Conservation (phyloP, 1,139 yeast species). For the Candida pseudoviswanathii region DNA sequence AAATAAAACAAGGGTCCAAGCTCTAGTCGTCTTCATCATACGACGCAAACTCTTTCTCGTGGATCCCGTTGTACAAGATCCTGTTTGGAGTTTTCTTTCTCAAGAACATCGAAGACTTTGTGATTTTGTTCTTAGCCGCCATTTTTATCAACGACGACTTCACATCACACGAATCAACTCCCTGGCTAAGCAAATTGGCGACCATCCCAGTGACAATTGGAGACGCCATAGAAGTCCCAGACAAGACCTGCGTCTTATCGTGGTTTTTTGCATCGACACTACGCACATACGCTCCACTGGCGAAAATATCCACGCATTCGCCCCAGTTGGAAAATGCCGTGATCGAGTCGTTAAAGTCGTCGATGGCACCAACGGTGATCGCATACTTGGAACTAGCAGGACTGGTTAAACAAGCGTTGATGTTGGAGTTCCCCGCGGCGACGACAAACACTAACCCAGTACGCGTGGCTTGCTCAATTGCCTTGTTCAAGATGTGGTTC, state of each 20-base stretch:
- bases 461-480: slow-evolving; percentile 67
- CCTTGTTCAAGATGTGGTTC: slow-evolving; percentile 67
- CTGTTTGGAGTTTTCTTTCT: slow-evolving; percentile 40
- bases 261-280: slow-evolving; percentile 40
- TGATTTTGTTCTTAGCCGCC: slow-evolving; percentile 39
- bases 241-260: slow-evolving; percentile 43
- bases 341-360: slow-evolving; percentile 65
- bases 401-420: slow-evolving; percentile 75
- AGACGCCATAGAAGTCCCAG: slow-evolving; percentile 91
- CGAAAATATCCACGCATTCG: slow-evolving; percentile 78
- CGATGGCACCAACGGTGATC: slow-evolving; percentile 85
- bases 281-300: slow-evolving; percentile 71
- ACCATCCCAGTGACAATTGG: slow-evolving; percentile 78
- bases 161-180: slow-evolving; percentile 47
- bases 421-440: slow-evolving; percentile 85
- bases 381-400: slow-evolving; percentile 78
- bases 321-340: slow-evolving; percentile 90
- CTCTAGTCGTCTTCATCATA: slow-evolving; percentile 11
- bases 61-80: slow-evolving; percentile 38
- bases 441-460: slow-evolving; percentile 79
- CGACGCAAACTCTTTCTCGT: slow-evolving; percentile 15
- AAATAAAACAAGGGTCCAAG: neutral
- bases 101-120: slow-evolving; percentile 31
- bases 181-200: slow-evolving; percentile 63
- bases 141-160: slow-evolving; percentile 38